Conservation (phyloP, 176 grass and related monocot species). For the Leersia perrieri region DNA sequence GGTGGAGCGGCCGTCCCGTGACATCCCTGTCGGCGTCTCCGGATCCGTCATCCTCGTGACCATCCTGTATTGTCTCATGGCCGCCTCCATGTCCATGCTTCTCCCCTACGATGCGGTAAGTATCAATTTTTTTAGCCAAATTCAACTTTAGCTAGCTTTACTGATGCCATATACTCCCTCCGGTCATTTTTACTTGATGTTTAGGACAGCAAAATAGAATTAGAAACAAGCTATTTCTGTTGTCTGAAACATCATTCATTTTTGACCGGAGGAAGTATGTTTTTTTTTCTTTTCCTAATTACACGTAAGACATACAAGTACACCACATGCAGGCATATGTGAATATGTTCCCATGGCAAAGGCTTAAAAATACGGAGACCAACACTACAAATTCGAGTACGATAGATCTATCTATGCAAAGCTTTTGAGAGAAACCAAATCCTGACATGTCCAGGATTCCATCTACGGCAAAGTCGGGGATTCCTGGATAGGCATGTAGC, state of each 20-base stretch:
- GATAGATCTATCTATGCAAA: background rate
- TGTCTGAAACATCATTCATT: no score
- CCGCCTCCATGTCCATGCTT: constrained; percentile 90
- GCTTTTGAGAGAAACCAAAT: background rate
- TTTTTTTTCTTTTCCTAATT: no score
- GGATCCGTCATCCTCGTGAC: constrained; percentile 85
- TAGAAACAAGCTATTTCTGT: no score
- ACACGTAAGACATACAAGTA: no score
- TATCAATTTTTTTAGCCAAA: background rate
- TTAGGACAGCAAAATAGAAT: no score
- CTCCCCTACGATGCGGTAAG: constrained; percentile 90
- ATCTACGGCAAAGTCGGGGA: background rate
- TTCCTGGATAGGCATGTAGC: background rate
- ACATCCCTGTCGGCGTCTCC: constrained; percentile 87
- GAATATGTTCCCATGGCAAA: background rate
- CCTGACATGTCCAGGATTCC: background rate
- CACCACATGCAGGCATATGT: no score
- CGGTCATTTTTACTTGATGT: no score
- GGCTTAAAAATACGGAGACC: background rate
- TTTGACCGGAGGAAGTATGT: no score
- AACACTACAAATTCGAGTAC: background rate
- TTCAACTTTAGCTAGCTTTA: no score
- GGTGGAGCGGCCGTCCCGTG: constrained; percentile 60
- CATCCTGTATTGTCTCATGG: constrained; percentile 98
- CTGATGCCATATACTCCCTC: no score